Percentiles rank a stretch among this genome's conserved stretches.
phyloP scores from a whole-genome alignment of 495 filamentous ascomycete species.

The Neurospora sp. region DNA sequence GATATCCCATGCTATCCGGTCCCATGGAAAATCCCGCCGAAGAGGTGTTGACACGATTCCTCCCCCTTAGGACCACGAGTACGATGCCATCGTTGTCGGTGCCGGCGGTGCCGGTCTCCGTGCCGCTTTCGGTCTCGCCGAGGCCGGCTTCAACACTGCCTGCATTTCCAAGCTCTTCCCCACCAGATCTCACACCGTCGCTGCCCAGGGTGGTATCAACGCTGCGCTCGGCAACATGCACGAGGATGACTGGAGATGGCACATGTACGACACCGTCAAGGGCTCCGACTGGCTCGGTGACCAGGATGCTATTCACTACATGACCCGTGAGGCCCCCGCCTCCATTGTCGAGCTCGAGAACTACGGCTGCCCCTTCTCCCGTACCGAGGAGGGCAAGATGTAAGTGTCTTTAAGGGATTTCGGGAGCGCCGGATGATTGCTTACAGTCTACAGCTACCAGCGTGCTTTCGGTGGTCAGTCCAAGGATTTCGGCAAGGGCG shows the following conservation, averaged over 20 bases:
- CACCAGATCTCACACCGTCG: constrained; percentile 90
- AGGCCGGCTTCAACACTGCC: constrained; percentile 96
- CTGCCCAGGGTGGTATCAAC: constrained; percentile 90
- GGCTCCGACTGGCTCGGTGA: constrained; percentile 97
- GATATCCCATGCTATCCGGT: constrained; percentile 12
- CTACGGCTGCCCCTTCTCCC: constrained; percentile 94
- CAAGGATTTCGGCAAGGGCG: constrained; percentile 87
- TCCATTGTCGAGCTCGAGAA: constrained; percentile 93
- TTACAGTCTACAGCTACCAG: constrained; percentile 53
- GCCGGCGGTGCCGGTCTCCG: constrained; percentile 90
- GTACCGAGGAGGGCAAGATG: constrained; percentile 95
- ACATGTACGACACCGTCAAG: constrained; percentile 99
- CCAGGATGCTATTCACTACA: constrained; percentile 98
- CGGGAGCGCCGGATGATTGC: background rate
- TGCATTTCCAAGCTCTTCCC: constrained; percentile 98
- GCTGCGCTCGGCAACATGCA: constrained; percentile 86
- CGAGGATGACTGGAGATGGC: constrained; percentile 96
- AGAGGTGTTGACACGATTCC: constrained; percentile 13
- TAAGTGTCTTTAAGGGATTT: constrained; percentile 26
- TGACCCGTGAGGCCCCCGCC: constrained; percentile 89
- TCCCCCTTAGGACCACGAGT: constrained; percentile 41
- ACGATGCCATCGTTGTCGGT: constrained; percentile 84
- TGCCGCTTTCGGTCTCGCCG: constrained; percentile 90
- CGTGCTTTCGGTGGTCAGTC: constrained; percentile 97
- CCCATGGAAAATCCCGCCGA: background rate